A percentile compares a stretch with the other conserved stretches of the same genome.
Evolutionary conservation across 23 red algal species (phyloP).

Genomic region (Gracilaria gracilis): DNA sequence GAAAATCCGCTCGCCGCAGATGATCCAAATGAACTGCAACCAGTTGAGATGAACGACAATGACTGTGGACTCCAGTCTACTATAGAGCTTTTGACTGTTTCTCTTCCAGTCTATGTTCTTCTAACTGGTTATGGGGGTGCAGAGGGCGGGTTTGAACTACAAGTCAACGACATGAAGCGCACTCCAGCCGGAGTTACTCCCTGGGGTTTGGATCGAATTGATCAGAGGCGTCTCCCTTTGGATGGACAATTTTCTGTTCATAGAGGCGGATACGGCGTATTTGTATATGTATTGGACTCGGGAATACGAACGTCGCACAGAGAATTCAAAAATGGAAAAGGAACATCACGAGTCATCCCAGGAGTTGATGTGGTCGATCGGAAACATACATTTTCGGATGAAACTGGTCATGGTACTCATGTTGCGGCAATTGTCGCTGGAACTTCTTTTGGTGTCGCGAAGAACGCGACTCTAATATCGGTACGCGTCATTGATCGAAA

Average conservation of each 20-base stretch:
- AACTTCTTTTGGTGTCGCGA: slow-evolving; percentile 59
- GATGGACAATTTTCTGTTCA: slow-evolving; percentile 50
- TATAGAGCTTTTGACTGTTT: slow-evolving; percentile 10
- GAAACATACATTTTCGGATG: slow-evolving; percentile 47
- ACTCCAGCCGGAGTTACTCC: slow-evolving; percentile 1
- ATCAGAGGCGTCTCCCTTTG: slow-evolving; percentile 64
- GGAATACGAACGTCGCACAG: slow-evolving; percentile 62
- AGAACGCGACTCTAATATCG: slow-evolving; percentile 56
- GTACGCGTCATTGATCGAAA: slow-evolving; percentile 66
- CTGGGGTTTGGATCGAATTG: slow-evolving; percentile 81
- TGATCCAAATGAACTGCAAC: background rate
- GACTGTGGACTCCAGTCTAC: slow-evolving; percentile 50
- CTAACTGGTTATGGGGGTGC: slow-evolving; percentile 32
- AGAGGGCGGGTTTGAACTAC: slow-evolving; percentile 33
- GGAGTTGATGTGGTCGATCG: slow-evolving; percentile 70
- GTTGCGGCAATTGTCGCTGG: slow-evolving; percentile 70
- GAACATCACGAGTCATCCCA: slow-evolving; percentile 19
- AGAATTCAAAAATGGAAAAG: slow-evolving; percentile 41
- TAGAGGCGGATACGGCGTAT: slow-evolving; percentile 50
- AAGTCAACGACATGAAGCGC: background rate
- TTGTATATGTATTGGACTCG: slow-evolving; percentile 77
- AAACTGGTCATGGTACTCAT: slow-evolving; percentile 84
- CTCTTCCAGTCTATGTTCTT: slow-evolving; percentile 36
- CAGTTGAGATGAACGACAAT: slow-evolving; percentile 42
- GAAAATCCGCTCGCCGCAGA: background rate